phyloP scores from a whole-genome alignment of 768 basidiomycete species.

The Phlegmacium glaucopus region DNA sequence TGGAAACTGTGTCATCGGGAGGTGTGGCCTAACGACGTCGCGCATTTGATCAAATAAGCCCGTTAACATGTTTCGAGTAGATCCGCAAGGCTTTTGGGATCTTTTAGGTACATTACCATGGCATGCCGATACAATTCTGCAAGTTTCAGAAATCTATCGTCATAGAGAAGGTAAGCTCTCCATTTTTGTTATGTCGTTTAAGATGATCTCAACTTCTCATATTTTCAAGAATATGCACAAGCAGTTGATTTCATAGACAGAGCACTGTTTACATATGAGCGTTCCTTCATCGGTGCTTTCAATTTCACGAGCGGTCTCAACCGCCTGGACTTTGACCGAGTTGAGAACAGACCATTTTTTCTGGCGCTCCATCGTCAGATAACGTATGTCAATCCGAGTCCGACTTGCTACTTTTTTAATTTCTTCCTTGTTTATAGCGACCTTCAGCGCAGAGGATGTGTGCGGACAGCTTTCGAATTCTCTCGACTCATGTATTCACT shows the following conservation, averaged over 20 bases:
- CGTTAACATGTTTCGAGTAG: conserved; percentile 32
- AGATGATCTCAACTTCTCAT: neutral
- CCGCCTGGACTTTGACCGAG: conserved; percentile 83
- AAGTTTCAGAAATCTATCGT: conserved; percentile 79
- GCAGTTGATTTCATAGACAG: conserved; percentile 89
- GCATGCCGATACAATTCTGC: conserved; percentile 90
- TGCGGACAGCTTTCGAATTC: conserved; percentile 89
- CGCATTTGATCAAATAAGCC: neutral
- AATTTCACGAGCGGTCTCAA: conserved; percentile 78
- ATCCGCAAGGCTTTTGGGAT: conserved; percentile 75
- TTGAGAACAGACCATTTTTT: conserved; percentile 93
- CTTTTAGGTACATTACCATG: conserved; percentile 79
- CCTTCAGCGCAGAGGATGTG: conserved; percentile 84
- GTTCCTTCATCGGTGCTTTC: conserved; percentile 84
- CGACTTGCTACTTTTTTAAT: neutral
- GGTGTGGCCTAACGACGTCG: conserved; percentile 43
- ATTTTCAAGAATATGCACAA: conserved; percentile 63
- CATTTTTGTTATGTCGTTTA: too few species aligned
- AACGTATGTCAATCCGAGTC: conserved; percentile 45
- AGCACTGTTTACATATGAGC: conserved; percentile 92
- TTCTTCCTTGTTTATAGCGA: conserved; percentile 44
- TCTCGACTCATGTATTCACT: conserved; percentile 81
- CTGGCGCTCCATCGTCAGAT: conserved; percentile 83
- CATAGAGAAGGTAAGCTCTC: conserved; percentile 74
- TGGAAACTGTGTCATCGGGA: conserved; percentile 77